Evolutionary conservation across 176 grass and related monocot genomes (phyloP).

Genomic region (Triticum monococcum): DNA sequence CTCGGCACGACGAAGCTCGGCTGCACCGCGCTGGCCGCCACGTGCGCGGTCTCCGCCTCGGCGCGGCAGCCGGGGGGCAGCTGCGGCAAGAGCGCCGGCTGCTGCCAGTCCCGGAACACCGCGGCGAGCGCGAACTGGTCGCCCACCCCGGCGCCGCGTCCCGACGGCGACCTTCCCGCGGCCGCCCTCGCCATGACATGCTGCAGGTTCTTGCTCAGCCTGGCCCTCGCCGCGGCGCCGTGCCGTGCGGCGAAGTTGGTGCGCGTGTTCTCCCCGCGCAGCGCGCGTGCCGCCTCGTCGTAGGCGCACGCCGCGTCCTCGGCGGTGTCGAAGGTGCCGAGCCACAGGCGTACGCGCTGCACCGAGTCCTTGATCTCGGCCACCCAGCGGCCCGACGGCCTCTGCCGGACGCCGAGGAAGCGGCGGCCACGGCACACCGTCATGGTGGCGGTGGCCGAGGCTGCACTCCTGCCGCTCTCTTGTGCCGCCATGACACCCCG

Average conservation of each 20-base stretch:
- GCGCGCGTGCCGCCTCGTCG: slow-evolving; percentile 60
- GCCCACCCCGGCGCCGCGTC: slow-evolving; percentile 15
- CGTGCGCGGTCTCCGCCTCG: not conserved
- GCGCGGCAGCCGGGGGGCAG: not conserved
- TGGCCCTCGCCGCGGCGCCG: slow-evolving; percentile 9
- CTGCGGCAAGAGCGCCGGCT: not conserved
- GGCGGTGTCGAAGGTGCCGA: slow-evolving; percentile 78
- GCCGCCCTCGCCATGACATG: slow-evolving; percentile 46
- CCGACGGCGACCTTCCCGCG: slow-evolving; percentile 11
- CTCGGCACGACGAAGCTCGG: slow-evolving; percentile 71
- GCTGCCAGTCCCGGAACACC: slow-evolving; percentile 39
- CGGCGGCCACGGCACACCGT: slow-evolving; percentile 20
- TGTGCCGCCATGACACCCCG: slow-evolving; percentile 29
- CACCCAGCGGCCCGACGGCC: slow-evolving; percentile 59
- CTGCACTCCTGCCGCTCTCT: slow-evolving; percentile 24
- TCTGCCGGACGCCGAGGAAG: slow-evolving; percentile 54
- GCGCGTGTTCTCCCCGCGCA: slow-evolving; percentile 50
- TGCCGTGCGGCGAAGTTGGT: slow-evolving; percentile 52
- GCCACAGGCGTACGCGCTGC: slow-evolving; percentile 69
- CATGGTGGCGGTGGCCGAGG: not conserved
- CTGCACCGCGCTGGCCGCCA: slow-evolving; percentile 38
- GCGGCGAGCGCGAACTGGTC: slow-evolving; percentile 57
- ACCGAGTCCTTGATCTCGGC: slow-evolving; percentile 72
- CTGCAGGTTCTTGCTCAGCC: slow-evolving; percentile 53
- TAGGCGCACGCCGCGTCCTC: slow-evolving; percentile 72